Conservation (phyloP, 257 asterid genomes). For the Primulina huaijiensis region DNA sequence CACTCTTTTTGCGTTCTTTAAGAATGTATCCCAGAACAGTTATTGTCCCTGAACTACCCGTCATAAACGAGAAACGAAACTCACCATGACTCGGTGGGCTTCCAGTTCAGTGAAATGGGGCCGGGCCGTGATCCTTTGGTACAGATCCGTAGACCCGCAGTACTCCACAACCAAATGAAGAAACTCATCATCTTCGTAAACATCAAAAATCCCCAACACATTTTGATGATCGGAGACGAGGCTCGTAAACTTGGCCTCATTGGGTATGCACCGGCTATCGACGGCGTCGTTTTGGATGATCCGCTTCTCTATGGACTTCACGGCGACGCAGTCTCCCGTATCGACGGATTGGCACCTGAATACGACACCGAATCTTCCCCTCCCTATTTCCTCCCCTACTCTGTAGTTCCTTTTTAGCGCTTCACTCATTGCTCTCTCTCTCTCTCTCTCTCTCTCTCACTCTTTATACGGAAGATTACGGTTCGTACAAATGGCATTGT, state of each 20-base stretch:
- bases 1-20: not conserved
- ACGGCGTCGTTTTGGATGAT: slow-evolving; percentile 49
- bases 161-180: slow-evolving; percentile 61
- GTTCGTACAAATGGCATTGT: slow-evolving; percentile 29
- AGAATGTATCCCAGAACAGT: too few species aligned
- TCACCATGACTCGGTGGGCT: slow-evolving; percentile 63
- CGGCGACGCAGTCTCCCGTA: slow-evolving; percentile 56
- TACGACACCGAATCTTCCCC: slow-evolving; percentile 74
- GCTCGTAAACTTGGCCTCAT: slow-evolving; percentile 61
- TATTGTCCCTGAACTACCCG: too few species aligned
- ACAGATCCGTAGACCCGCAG: slow-evolving; percentile 55
- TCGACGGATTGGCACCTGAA: slow-evolving; percentile 49
- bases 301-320: slow-evolving; percentile 63
- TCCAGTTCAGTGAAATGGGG: slow-evolving; percentile 47
- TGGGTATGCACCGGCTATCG: slow-evolving; percentile 58
- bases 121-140: slow-evolving; percentile 36
- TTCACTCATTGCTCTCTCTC: slow-evolving; percentile 43
- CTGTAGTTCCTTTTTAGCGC: slow-evolving; percentile 51
- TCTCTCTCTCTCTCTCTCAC: slow-evolving; percentile 8
- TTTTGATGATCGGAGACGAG: slow-evolving; percentile 41
- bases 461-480: not conserved
- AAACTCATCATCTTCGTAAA: slow-evolving; percentile 58
- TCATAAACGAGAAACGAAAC: not conserved
- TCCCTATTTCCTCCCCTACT: slow-evolving; percentile 59
- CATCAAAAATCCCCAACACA: slow-evolving; percentile 43